phyloP scores from a whole-genome alignment of 1,284 basidiomycete species.

The Sanguinoderma infundibulare region DNA sequence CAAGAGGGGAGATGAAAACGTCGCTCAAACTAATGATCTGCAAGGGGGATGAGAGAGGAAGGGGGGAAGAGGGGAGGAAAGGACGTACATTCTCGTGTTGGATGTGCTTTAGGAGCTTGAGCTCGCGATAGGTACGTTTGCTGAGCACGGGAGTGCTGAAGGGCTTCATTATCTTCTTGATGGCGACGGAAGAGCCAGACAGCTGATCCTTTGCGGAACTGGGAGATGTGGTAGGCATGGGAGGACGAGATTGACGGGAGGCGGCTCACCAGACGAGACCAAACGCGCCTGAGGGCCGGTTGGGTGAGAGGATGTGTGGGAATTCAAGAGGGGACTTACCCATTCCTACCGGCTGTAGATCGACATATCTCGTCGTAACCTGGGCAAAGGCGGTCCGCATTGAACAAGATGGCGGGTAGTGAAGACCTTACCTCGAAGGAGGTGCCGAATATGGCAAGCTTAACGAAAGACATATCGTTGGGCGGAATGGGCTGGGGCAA shows the following conservation, averaged over 20 bases:
- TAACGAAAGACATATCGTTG: conserved; percentile 86
- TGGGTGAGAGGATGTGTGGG: conserved; percentile 22
- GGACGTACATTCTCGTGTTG: conserved; percentile 92
- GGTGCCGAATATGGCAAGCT: conserved; percentile 97
- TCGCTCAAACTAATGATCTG: conserved; percentile 99
- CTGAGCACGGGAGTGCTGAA: conserved; percentile 93
- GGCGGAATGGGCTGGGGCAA: not conserved
- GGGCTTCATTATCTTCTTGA: conserved; percentile 89
- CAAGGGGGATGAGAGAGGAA: not conserved
- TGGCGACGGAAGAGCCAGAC: conserved; percentile 89
- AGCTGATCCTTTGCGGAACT: conserved; percentile 99
- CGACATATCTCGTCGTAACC: conserved; percentile 98
- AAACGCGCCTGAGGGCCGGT: conserved; percentile 73
- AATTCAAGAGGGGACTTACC: conserved; percentile 55
- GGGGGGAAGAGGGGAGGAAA: not conserved
- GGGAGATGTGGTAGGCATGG: conserved; percentile 2
- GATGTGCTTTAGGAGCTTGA: conserved; percentile 98
- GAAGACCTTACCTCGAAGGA: conserved; percentile 79
- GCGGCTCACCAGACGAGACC: conserved; percentile 87
- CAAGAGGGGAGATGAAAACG: conserved; percentile 98
- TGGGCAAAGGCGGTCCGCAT: conserved; percentile 44
- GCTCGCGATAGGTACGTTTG: conserved; percentile 97
- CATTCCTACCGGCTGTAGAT: conserved; percentile 99
- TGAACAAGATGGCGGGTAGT: conserved; percentile 1
- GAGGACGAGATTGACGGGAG: not conserved